phyloP scores from a whole-genome alignment of 805 yeast species.

The Vanderwaltozyma tropicalis region DNA sequence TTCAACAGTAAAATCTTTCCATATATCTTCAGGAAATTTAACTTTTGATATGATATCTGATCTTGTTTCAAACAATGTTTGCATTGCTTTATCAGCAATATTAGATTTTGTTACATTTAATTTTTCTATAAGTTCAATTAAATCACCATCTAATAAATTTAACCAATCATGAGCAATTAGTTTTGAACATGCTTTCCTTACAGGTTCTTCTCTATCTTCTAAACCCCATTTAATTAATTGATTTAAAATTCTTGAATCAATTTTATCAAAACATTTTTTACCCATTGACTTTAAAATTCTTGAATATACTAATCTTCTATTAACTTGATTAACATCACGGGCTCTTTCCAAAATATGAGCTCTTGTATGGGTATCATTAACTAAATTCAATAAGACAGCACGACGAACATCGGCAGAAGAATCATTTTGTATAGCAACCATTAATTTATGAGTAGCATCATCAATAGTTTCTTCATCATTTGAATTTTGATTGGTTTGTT shows the following conservation, averaged over 20 bases:
- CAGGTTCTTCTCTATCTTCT: slow-evolving; percentile 71
- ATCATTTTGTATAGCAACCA: slow-evolving; percentile 59
- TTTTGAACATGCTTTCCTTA: slow-evolving; percentile 57
- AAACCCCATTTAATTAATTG: slow-evolving; percentile 74
- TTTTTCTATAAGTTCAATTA: slow-evolving; percentile 60
- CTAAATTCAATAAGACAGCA: slow-evolving; percentile 66
- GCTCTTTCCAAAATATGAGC: slow-evolving; percentile 68
- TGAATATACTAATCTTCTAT: slow-evolving; percentile 63
- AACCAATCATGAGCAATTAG: slow-evolving; percentile 71
- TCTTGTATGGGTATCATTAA: slow-evolving; percentile 41
- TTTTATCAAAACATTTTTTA: slow-evolving; percentile 36
- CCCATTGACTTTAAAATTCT: slow-evolving; percentile 58
- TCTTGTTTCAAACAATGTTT: slow-evolving; percentile 48
- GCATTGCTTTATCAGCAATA: slow-evolving; percentile 58
- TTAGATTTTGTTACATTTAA: slow-evolving; percentile 60
- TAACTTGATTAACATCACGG: slow-evolving; percentile 61
- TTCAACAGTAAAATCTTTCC: slow-evolving; percentile 66
- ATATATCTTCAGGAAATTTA: slow-evolving; percentile 51
- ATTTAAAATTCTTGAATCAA: slow-evolving; percentile 42
- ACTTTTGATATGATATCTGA: slow-evolving; percentile 53
- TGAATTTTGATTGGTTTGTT: slow-evolving; percentile 21
- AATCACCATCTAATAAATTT: slow-evolving; percentile 52
- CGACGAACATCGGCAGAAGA: slow-evolving; percentile 82
- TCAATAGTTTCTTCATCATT: slow-evolving; percentile 26
- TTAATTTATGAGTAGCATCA: slow-evolving; percentile 38